Conservation (phyloP, 768 basidiomycete species). For the Rhizopogon roseolus region DNA sequence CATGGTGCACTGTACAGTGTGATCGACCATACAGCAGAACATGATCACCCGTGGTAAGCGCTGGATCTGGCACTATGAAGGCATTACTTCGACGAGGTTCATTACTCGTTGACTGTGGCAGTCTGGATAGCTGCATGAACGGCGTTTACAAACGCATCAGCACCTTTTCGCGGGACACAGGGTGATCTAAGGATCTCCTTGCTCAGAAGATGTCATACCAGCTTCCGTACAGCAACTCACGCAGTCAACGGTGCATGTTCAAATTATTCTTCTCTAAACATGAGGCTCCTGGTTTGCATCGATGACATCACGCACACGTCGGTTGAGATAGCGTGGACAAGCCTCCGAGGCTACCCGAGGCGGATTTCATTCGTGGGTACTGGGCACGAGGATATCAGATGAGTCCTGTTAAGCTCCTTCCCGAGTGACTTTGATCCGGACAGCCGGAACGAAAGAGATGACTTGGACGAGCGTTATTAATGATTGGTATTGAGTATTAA, state of each 20-base stretch:
- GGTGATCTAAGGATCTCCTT: neutral
- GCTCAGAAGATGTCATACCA: neutral
- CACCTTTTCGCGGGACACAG: neutral
- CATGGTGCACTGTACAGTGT: neutral
- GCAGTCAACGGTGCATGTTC: neutral
- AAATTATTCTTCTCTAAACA: neutral
- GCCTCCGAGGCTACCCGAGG: neutral
- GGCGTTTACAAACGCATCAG: neutral
- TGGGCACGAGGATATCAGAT: neutral
- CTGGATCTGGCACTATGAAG: neutral
- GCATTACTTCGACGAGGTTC: neutral
- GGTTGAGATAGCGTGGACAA: neutral
- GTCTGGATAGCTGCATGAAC: neutral
- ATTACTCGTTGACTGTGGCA: too few species aligned
- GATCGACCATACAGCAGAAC: too few species aligned
- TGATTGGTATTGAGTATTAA: neutral
- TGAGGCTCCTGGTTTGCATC: neutral
- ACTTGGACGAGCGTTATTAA: neutral
- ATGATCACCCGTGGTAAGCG: neutral
- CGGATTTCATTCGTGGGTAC: neutral
- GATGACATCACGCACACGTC: neutral
- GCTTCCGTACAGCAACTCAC: neutral
- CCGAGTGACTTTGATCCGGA: neutral
- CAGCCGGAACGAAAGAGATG: neutral
- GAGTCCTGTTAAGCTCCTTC: neutral